Conservation (phyloP, 345 rosid genomes). For the Acer saccharum region DNA sequence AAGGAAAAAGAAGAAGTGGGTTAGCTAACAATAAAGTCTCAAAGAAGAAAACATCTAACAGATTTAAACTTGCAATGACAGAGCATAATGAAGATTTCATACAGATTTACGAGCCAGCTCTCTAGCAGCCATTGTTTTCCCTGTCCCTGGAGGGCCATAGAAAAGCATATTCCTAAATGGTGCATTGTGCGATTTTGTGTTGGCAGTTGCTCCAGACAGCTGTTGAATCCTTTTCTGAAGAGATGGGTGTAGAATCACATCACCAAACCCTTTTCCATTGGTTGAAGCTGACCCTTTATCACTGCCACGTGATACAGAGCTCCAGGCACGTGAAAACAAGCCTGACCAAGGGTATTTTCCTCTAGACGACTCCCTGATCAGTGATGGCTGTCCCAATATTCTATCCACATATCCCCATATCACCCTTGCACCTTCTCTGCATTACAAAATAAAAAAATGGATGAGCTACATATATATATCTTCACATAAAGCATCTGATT, state of each 20-base stretch:
- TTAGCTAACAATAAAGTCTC: neutral
- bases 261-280: conserved; percentile 83
- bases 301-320: conserved; percentile 44
- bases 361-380: conserved; percentile 95
- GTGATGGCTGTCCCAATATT: conserved; percentile 96
- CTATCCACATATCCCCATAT: conserved; percentile 98
- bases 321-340: conserved; percentile 43
- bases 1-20: neutral
- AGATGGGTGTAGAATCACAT: conserved; percentile 87
- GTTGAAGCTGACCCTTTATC: conserved; percentile 48
- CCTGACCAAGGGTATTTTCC: conserved; percentile 99
- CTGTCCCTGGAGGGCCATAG: conserved; percentile 99
- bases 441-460: conserved; percentile 16
- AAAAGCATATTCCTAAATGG: conserved; percentile 96
- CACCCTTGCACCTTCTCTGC: conserved; percentile 98
- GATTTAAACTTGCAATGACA: neutral
- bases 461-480: conserved; percentile 1
- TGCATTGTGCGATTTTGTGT: conserved; percentile 93
- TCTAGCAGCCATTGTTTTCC: conserved; percentile 99
- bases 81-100: conserved; percentile 34
- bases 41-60: neutral
- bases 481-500: neutral
- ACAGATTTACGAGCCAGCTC: conserved; percentile 91
- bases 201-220: conserved; percentile 89
- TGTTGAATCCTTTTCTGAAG: conserved; percentile 85